Evolutionary conservation across 768 basidiomycete genomes (phyloP).

Genomic region (Dendrothele bispora): DNA sequence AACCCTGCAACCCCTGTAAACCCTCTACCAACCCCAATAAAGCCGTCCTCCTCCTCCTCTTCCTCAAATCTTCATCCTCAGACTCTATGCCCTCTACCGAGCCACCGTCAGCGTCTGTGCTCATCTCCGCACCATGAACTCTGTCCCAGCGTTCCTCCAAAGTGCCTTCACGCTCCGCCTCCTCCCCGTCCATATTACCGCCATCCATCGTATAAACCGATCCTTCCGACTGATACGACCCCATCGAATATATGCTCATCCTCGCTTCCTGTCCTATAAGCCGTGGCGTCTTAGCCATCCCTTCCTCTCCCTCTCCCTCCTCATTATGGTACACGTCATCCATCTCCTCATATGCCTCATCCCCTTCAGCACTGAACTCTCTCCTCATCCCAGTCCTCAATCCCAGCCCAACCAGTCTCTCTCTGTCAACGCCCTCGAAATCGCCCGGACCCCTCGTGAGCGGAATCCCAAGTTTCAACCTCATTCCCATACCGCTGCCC

Average conservation of each 20-base stretch:
- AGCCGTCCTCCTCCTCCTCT: slow-evolving; percentile 31
- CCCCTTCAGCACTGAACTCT: too few species aligned
- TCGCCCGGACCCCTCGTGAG: too few species aligned
- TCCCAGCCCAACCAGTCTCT: too few species aligned
- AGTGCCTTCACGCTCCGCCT: slow-evolving; percentile 2
- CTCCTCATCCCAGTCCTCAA: too few species aligned
- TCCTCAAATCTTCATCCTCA: slow-evolving; percentile 21
- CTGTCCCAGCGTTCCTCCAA: not conserved
- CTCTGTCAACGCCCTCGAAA: too few species aligned
- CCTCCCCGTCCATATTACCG: slow-evolving; percentile 6
- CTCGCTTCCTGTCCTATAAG: too few species aligned
- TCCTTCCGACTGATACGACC: slow-evolving; percentile 3
- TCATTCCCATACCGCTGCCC: not conserved
- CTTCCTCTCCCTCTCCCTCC: too few species aligned
- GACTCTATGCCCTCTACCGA: slow-evolving; percentile 4
- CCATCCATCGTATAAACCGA: slow-evolving; percentile 8
- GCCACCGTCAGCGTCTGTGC: not conserved
- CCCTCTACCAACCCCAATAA: slow-evolving; percentile 36
- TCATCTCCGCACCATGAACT: not conserved
- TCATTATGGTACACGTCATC: too few species aligned
- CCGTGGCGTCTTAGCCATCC: too few species aligned
- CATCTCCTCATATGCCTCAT: too few species aligned
- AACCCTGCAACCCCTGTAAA: slow-evolving; percentile 12
- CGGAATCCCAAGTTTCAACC: too few species aligned
- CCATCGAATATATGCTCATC: too few species aligned